These are phyloP conservation scores for Talaromyces funiculosus DNA, from an alignment of 2,329 filamentous ascomycete genomes.

Conservation along the genomic window DNA sequence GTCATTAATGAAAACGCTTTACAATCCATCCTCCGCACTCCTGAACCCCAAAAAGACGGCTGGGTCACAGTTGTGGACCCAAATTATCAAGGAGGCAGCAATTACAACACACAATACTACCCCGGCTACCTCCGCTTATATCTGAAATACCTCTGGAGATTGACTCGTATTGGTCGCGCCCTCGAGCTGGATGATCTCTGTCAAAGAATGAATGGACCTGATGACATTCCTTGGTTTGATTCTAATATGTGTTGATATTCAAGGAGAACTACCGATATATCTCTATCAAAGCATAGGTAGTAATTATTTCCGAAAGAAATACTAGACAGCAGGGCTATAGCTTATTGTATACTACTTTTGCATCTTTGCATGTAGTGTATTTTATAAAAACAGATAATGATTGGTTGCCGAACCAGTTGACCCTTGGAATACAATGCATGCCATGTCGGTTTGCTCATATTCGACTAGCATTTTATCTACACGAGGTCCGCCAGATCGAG, in stretches of 20 bases:
- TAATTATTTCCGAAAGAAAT: too few relatives aligned
- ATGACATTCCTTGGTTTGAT: constrained; percentile 3
- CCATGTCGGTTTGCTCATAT: too few relatives aligned
- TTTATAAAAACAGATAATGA: too few relatives aligned
- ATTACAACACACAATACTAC: neutral
- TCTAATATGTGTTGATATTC: neutral
- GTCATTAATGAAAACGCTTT: neutral
- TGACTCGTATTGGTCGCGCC: neutral
- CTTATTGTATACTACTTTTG: too few relatives aligned
- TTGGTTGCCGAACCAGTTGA: too few relatives aligned
- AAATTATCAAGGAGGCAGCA: neutral
- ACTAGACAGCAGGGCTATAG: too few relatives aligned
- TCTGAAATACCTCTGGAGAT: neutral
- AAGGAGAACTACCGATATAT: too few relatives aligned
- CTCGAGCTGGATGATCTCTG: neutral
- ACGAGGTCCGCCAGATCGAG: too few relatives aligned
- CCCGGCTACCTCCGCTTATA: neutral
- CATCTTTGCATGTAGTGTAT: too few relatives aligned
- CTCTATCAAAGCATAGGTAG: too few relatives aligned
- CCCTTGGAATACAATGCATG: too few relatives aligned
- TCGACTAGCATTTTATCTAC: too few relatives aligned
- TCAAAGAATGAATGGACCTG: neutral
- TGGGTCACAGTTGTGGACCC: neutral
- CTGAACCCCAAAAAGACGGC: neutral
- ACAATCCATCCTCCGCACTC: neutral